Evolutionary conservation across 257 asterid genomes (phyloP), one percentile per base, ranked within the genome.

Genomic region (Ajuga chamaepitys): DNA sequence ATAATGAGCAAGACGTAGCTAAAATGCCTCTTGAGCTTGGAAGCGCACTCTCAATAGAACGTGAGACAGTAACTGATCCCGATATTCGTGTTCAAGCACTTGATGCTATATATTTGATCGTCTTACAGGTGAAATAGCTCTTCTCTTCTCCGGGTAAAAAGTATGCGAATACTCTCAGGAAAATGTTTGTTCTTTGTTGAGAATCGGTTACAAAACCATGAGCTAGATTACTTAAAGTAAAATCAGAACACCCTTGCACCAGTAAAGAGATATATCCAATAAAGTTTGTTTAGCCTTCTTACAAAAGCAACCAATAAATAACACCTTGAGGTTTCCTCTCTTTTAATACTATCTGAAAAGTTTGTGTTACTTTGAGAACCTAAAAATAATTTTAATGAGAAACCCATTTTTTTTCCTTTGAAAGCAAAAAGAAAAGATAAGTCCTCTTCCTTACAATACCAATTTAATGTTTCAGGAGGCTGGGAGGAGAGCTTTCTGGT

Each of bases 11-110:
- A 78, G 96, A 94, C 68, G 78, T 88, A 3, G 76, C 88, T 54
- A 94, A 94, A 77, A 94, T 94, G 99, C 99, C 99, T 20, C 95
- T 71, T 28, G 99, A 94, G 85, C 95, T 94, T 21, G 95, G 82
- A 9, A 84, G 95, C 79, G 92, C 92, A 20, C 95, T 94, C 62
- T 90, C 97, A 51, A 90, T 94, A 5, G 95, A 94, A 74, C 96
- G 99, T 21, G 97, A 94, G 77, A 75, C 88, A 9, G 79, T 78
- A 71, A 64, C 79, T 6, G 95, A 94, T 66, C 95, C 99, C 5
- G 95, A 86, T 22, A 83, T 94, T 54, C 88, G 91, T 70, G 75
- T 74, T 52, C 95, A 94, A 76, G 82, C 80, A 1, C 85, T 88
- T 25, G 97, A 90, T 75, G 92, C 99, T 50, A 83, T 90, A 67